phyloP scores from a whole-genome alignment of 2,329 filamentous ascomycete genomes.

The Diaporthe destruens region DNA sequence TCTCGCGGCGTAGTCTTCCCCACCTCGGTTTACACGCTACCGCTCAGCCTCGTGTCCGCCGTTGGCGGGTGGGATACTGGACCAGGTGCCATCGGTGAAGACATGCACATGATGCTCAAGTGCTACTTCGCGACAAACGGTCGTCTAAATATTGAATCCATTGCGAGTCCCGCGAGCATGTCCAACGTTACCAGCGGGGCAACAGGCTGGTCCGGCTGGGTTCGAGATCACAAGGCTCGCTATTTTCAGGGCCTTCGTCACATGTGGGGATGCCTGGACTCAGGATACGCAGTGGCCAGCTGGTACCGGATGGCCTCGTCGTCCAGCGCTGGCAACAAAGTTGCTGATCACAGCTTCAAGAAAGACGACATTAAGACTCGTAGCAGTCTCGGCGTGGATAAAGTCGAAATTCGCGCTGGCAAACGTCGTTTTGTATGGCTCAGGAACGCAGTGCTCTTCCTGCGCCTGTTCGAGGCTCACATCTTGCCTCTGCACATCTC shows the following conservation, averaged over 20 bases:
- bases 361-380: not conserved
- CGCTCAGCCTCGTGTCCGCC: conserved; percentile 13
- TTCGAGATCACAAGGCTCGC: conserved; percentile 23
- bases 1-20: conserved; percentile 4
- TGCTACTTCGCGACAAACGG: conserved; percentile 28
- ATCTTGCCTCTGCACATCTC: conserved; percentile 2
- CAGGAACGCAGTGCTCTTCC: conserved; percentile 23
- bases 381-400: not conserved
- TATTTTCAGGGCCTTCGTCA: conserved; percentile 26
- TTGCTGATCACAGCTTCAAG: not conserved
- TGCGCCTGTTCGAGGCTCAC: conserved; percentile 26
- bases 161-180: conserved; percentile 23
- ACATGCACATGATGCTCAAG: conserved; percentile 34
- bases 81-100: conserved; percentile 23
- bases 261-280: conserved; percentile 27
- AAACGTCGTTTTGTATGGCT: not conserved
- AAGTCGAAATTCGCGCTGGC: not conserved
- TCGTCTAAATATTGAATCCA: conserved; percentile 7
- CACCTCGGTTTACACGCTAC: conserved; percentile 22
- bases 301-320: not conserved
- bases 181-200: conserved; percentile 10
- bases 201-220: conserved; percentile 1
- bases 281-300: conserved; percentile 4
- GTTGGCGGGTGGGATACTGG: conserved; percentile 29
- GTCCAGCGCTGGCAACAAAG: not conserved